Evolutionary conservation across 208 protist species (phyloP).

Genomic region (Acanthamoeba triangularis): DNA sequence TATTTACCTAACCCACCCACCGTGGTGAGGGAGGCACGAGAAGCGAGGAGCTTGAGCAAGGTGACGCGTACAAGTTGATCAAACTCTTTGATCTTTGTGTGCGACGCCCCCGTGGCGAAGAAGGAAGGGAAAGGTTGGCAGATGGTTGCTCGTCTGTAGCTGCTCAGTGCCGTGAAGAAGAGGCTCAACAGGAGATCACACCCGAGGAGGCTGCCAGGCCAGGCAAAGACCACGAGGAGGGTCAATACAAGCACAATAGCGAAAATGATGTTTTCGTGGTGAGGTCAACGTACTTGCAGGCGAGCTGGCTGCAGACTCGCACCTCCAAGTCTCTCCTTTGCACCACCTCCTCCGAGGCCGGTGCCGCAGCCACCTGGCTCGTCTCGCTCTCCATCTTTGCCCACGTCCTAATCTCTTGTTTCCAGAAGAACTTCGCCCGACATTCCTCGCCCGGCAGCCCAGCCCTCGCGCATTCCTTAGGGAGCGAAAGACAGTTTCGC

Average conservation of each 20-base stretch:
- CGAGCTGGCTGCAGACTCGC: not conserved
- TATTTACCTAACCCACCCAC: not conserved
- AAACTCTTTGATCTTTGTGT: constrained; percentile 18
- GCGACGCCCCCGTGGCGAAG: not conserved
- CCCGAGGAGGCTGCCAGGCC: not conserved
- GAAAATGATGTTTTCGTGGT: not conserved
- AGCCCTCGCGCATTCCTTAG: too few species aligned
- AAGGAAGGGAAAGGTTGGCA: constrained; percentile 37
- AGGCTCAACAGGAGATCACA: constrained; percentile 63
- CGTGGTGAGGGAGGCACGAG: not conserved
- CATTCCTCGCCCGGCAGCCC: too few species aligned
- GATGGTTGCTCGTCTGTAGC: constrained; percentile 59
- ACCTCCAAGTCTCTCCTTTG: not conserved
- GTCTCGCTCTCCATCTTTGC: not conserved
- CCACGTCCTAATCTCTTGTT: too few species aligned
- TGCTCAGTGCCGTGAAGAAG: not conserved
- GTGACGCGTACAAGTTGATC: not conserved
- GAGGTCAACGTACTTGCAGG: not conserved
- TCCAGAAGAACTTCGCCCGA: not conserved
- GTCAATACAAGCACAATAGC: not conserved
- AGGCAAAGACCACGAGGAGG: not conserved
- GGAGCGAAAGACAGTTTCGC: too few species aligned
- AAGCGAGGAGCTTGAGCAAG: not conserved
- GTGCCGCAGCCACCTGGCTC: not conserved
- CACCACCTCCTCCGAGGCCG: not conserved